Evolutionary conservation across 2,329 filamentous ascomycete species (phyloP).

Genomic region (Paecilomyces sp.): DNA sequence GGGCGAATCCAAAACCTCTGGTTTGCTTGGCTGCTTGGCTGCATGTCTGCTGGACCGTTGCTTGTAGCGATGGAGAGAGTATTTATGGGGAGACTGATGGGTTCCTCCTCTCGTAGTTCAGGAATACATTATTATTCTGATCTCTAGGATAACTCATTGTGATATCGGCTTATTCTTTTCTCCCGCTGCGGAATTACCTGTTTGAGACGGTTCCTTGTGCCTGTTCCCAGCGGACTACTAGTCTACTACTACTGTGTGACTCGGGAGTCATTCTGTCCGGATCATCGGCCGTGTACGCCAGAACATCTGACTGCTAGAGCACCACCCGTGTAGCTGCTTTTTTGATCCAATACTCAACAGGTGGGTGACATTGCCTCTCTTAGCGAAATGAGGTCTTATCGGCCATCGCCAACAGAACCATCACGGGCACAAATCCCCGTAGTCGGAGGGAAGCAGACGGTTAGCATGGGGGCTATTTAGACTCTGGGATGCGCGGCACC

Average conservation of each 20-base stretch:
- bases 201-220: background rate
- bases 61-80: background rate
- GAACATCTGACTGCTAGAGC: background rate
- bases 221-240: background rate
- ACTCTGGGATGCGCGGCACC: conserved; percentile 6
- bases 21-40: background rate
- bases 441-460: conserved; percentile 8
- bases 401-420: background rate
- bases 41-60: background rate
- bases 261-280: background rate
- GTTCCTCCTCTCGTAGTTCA: background rate
- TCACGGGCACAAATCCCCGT: conserved; percentile 6
- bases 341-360: background rate
- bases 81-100: background rate
- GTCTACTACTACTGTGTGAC: background rate
- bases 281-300: background rate
- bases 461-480: conserved; percentile 6
- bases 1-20: background rate
- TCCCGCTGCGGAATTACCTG: background rate
- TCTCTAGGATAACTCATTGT: too few species aligned
- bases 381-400: background rate
- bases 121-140: too few species aligned
- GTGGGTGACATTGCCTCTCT: conserved; percentile 6
- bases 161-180: background rate
- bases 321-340: background rate